These are phyloP conservation scores for Solanum acaule DNA, from an alignment of 257 asterid genomes.

Conservation along the genomic window DNA sequence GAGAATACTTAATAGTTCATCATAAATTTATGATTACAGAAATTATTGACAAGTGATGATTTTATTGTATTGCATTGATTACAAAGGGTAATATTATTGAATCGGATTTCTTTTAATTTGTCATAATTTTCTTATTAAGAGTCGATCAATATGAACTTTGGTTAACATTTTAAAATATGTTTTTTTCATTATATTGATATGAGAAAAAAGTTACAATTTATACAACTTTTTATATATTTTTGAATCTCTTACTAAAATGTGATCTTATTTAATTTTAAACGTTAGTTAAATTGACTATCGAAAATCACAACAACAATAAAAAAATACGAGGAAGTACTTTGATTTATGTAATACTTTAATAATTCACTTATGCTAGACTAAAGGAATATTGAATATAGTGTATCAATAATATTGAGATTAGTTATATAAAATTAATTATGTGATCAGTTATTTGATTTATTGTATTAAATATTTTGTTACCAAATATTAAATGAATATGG, in stretches of 20 bases:
- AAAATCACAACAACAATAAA: too few relatives aligned
- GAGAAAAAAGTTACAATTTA: too few relatives aligned
- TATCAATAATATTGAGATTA: too few relatives aligned
- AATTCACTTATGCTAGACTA: background rate
- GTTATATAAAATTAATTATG: background rate
- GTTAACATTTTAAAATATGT: too few relatives aligned
- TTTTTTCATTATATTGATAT: too few relatives aligned
- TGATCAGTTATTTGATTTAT: background rate
- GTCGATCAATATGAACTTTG: fast-evolving
- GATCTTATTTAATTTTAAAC: fast-evolving
- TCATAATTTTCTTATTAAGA: fast-evolving
- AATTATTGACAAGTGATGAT: background rate
- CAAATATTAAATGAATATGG: background rate
- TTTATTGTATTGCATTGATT: background rate
- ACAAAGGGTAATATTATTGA: background rate
- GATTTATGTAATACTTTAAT: too few relatives aligned
- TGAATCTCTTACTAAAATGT: too few relatives aligned
- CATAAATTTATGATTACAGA: fast-evolving
- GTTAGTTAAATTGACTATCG: fast-evolving
- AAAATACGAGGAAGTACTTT: too few relatives aligned
- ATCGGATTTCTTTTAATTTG: too few relatives aligned
- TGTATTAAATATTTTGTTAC: background rate
- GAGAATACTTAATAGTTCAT: background rate
- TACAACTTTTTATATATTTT: too few relatives aligned
- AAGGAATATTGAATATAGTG: background rate